Evolutionary conservation across 192 early-diverging fungal species (phyloP).

Genomic region (Tieghemiomyces parasiticus): DNA sequence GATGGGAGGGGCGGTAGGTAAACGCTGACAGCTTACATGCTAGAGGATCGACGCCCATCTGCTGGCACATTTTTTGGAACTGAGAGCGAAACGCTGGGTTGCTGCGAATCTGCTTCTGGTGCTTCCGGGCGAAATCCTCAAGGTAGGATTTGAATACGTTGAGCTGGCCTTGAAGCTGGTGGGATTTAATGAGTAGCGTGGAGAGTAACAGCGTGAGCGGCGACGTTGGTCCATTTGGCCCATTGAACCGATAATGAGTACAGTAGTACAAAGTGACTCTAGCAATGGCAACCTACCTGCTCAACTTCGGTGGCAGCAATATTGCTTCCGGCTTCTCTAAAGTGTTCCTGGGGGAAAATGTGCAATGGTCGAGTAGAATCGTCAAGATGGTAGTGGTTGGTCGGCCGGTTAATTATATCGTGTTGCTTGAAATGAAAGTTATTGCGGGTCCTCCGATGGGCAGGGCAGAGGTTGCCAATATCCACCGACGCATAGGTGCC

Average conservation of each 20-base stretch:
- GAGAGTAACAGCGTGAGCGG: neutral
- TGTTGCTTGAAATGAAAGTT: neutral
- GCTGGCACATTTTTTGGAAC: constrained; percentile 86
- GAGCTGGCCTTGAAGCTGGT: constrained; percentile 55
- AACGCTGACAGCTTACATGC: constrained; percentile 68
- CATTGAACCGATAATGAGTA: neutral
- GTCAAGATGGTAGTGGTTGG: neutral
- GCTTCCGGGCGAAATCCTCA: constrained; percentile 69
- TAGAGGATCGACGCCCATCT: constrained; percentile 90
- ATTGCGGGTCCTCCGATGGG: neutral
- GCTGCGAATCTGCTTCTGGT: constrained; percentile 75
- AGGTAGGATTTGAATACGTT: constrained; percentile 64
- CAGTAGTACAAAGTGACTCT: neutral
- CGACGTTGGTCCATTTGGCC: neutral
- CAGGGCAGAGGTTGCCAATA: neutral
- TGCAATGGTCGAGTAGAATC: neutral
- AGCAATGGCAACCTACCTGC: neutral
- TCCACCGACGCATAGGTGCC: neutral
- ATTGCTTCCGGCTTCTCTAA: neutral
- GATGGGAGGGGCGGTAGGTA: too few relatives aligned
- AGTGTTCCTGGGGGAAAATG: neutral
- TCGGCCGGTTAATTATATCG: neutral
- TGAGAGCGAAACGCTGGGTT: constrained; percentile 75
- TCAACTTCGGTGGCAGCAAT: constrained; percentile 9
- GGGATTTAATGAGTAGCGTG: neutral